These are phyloP conservation scores for Arthrobotrys sphaeroides DNA, from an alignment of 2,329 filamentous ascomycete genomes.

Conservation along the genomic window DNA sequence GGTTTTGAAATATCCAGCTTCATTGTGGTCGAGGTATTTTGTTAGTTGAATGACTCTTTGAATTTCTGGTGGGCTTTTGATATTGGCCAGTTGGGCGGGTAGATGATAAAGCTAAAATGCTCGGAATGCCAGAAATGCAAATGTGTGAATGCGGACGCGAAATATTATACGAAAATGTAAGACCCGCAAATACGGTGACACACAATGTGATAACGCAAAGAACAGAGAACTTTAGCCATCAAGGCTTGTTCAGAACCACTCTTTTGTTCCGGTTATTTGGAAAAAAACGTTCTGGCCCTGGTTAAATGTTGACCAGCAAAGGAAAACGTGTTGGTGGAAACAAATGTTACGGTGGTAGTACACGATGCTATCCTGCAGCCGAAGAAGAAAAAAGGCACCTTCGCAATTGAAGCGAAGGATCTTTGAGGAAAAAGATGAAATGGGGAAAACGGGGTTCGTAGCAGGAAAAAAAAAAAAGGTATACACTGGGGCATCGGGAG, in stretches of 20 bases:
- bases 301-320: slow-evolving; percentile 10
- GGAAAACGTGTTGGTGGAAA: slow-evolving; percentile 28
- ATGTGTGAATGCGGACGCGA: neutral
- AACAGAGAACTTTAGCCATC: slow-evolving; percentile 26
- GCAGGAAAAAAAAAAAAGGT: neutral
- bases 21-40: too few species aligned
- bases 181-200: neutral
- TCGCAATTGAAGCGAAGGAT: neutral
- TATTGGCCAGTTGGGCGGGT: too few species aligned
- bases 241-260: slow-evolving; percentile 17
- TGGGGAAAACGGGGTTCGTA: neutral
- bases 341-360: slow-evolving; percentile 25
- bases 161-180: neutral
- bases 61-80: too few species aligned
- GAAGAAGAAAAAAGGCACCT: slow-evolving; percentile 1
- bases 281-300: slow-evolving; percentile 20
- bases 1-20: slow-evolving; percentile 43
- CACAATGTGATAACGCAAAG: neutral
- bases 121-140: neutral
- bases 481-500: neutral
- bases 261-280: slow-evolving; percentile 42
- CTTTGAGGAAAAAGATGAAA: neutral
- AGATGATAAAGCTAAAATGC: too few species aligned
- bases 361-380: slow-evolving; percentile 29
- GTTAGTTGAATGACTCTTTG: slow-evolving; percentile 1